phyloP scores from a whole-genome alignment of 1,284 basidiomycete genomes.

The Pseudozyma pruni region DNA sequence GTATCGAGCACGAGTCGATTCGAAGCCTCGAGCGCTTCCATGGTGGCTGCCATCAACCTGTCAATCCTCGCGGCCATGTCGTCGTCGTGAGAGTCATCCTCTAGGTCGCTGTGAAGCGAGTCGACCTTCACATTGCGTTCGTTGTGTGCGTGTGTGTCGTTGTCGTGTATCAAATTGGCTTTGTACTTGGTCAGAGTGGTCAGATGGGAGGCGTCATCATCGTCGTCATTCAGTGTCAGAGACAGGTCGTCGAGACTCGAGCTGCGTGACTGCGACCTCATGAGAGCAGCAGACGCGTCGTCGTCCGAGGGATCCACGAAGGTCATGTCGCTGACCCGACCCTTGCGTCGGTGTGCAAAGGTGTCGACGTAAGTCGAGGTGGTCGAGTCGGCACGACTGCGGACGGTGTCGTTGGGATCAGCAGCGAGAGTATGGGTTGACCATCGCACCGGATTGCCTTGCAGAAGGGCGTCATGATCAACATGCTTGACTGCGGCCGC shows the following conservation, averaged over 20 bases:
- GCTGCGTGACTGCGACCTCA: constrained; percentile 7
- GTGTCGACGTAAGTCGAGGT: constrained; percentile 40
- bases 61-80: constrained; percentile 27
- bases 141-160: not conserved
- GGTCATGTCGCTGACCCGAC: constrained; percentile 42
- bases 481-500: constrained; percentile 4
- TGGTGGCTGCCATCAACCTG: constrained; percentile 40
- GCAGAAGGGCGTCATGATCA: constrained; percentile 5
- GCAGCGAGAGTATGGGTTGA: constrained; percentile 26
- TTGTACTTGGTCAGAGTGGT: constrained; percentile 1
- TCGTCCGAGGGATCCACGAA: constrained; percentile 27
- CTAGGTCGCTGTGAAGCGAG: not conserved
- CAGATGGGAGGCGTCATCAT: not conserved
- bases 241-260: constrained; percentile 11
- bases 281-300: constrained; percentile 2
- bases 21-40: constrained; percentile 44
- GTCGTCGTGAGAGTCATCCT: constrained; percentile 13
- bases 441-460: constrained; percentile 22
- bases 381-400: constrained; percentile 36
- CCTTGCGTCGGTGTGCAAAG: constrained; percentile 42
- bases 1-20: constrained; percentile 41
- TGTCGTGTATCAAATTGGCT: not conserved
- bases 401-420: constrained; percentile 28
- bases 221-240: constrained; percentile 2
- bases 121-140: not conserved